Conservation (phyloP, 192 early-diverging fungal species). For the Irineochytrium annulatum region DNA sequence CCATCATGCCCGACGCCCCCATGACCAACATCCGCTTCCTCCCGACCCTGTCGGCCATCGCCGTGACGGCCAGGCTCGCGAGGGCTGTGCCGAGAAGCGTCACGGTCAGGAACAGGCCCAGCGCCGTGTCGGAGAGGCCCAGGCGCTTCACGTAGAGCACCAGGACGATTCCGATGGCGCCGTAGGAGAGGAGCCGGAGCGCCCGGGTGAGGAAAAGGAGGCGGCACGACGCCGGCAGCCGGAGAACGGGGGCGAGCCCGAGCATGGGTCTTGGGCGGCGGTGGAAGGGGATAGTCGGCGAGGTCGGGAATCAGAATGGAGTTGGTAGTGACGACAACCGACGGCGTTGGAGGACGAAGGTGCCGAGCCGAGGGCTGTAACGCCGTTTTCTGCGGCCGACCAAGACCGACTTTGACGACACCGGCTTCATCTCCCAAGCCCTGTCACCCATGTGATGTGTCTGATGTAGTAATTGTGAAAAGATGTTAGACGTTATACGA, state of each 20-base stretch:
- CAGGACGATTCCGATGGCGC: constrained; percentile 20
- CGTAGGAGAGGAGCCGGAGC: constrained; percentile 21
- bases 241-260: background rate
- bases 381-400: no score
- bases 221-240: constrained; percentile 4
- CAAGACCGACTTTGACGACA: no score
- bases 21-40: constrained; percentile 16
- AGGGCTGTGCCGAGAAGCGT: constrained; percentile 26
- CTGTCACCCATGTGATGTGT: no score
- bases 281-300: no score
- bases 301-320: no score
- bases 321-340: no score
- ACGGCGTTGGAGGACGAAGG: no score
- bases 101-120: constrained; percentile 16
- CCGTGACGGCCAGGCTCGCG: constrained; percentile 15
- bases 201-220: constrained; percentile 14
- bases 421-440: no score
- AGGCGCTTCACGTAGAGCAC: constrained; percentile 17
- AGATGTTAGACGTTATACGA: no score
- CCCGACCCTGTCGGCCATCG: constrained; percentile 19
- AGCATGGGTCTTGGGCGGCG: no score
- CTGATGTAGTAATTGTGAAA: no score
- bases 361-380: no score
- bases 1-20: constrained; percentile 17
- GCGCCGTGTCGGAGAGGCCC: constrained; percentile 10